Conservation (phyloP, 371 early-diverging fungal genomes). For the Rhizomucor pusillus region DNA sequence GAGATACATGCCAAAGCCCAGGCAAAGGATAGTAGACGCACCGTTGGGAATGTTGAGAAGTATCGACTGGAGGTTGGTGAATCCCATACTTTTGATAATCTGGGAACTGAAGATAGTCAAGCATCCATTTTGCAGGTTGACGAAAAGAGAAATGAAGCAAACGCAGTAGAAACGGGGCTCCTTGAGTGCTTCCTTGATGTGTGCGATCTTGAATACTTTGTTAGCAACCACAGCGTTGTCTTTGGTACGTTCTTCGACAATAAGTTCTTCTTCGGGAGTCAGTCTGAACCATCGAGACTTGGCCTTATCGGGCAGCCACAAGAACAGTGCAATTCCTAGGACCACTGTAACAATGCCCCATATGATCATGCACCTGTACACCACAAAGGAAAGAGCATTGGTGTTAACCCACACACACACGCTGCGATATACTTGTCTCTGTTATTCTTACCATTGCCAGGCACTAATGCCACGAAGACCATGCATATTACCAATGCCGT, state of each 20-base stretch:
- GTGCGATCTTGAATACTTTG: conserved; percentile 23
- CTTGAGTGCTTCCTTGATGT: conserved; percentile 33
- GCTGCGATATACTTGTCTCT: background rate
- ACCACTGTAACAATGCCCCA: conserved; percentile 26
- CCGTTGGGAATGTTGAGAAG: conserved; percentile 16
- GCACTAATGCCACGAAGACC: conserved; percentile 12
- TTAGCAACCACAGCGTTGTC: conserved; percentile 34
- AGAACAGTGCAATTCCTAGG: conserved; percentile 29
- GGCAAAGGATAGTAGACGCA: conserved; percentile 1
- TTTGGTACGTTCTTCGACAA: conserved; percentile 31
- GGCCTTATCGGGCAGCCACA: conserved; percentile 40
- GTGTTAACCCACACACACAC: background rate
- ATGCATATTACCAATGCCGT: conserved; percentile 26
- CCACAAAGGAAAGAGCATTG: background rate
- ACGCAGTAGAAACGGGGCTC: conserved; percentile 35
- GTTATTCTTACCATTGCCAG: conserved; percentile 17
- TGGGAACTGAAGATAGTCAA: conserved; percentile 28
- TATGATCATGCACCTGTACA: conserved; percentile 37
- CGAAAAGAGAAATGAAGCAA: conserved; percentile 9
- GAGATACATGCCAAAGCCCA: background rate
- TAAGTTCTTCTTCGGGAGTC: conserved; percentile 31
- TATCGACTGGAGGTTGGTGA: conserved; percentile 14
- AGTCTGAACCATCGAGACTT: conserved; percentile 25
- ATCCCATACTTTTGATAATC: conserved; percentile 29
- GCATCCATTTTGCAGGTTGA: conserved; percentile 34